Evolutionary conservation across 2,329 filamentous ascomycete genomes (phyloP).

Genomic region (Colletotrichum agaves): DNA sequence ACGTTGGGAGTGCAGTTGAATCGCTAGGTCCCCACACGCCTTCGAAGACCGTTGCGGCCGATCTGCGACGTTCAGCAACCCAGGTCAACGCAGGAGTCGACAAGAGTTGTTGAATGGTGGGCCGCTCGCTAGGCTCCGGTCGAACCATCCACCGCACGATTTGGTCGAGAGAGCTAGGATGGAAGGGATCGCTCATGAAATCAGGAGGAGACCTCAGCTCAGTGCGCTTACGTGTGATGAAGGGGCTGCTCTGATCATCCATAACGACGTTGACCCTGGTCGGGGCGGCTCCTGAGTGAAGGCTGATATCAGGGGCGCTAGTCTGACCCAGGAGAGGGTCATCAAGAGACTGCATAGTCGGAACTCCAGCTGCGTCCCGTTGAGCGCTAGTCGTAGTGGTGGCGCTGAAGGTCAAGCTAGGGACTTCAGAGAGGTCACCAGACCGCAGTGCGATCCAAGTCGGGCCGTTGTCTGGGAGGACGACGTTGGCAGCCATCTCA

Average conservation of each 20-base stretch:
- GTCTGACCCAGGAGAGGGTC: slow-evolving; percentile 33
- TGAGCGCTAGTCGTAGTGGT: slow-evolving; percentile 48
- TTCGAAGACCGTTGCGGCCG: slow-evolving; percentile 94
- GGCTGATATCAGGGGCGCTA: slow-evolving; percentile 38
- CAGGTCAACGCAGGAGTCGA: slow-evolving; percentile 80
- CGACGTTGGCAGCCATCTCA: slow-evolving; percentile 93
- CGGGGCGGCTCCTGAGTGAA: slow-evolving; percentile 50
- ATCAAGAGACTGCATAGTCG: slow-evolving; percentile 35
- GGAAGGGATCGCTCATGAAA: slow-evolving; percentile 85
- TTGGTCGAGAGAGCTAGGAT: slow-evolving; percentile 81
- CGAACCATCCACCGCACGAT: slow-evolving; percentile 91
- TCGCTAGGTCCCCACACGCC: slow-evolving; percentile 92
- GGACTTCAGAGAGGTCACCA: slow-evolving; percentile 89
- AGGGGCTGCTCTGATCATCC: slow-evolving; percentile 50
- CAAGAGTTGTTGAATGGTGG: slow-evolving; percentile 79
- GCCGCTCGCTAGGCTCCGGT: slow-evolving; percentile 78
- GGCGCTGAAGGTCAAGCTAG: slow-evolving; percentile 85
- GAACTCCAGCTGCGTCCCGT: slow-evolving; percentile 37
- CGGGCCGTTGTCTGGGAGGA: slow-evolving; percentile 90
- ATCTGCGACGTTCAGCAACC: slow-evolving; percentile 80
- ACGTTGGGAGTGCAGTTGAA: slow-evolving; percentile 51
- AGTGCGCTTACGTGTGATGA: slow-evolving; percentile 52
- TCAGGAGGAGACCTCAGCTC: slow-evolving; percentile 73
- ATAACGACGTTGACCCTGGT: slow-evolving; percentile 39
- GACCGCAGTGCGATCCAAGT: slow-evolving; percentile 91